Conservation (phyloP, 345 rosid species). For the Excoecaria agallocha region DNA sequence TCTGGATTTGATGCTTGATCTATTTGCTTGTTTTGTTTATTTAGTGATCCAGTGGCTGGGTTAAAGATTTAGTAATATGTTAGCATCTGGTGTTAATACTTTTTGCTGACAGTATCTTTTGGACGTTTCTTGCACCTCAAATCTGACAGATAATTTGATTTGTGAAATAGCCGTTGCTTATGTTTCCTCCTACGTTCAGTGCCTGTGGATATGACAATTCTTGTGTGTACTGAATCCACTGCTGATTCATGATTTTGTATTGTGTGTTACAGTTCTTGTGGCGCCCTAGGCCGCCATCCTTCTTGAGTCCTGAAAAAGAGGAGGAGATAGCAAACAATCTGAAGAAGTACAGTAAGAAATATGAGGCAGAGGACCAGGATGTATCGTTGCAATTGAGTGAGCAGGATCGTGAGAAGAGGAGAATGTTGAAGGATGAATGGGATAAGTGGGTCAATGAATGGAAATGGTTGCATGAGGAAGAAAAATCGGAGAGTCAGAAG, state of each 20-base stretch:
- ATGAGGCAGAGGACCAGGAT: slow-evolving; percentile 91
- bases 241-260: not conserved
- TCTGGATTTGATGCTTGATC: not conserved
- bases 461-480: slow-evolving; percentile 63
- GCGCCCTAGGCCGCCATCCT: slow-evolving; percentile 91
- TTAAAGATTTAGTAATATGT: not conserved
- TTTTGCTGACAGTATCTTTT: not conserved
- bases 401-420: slow-evolving; percentile 88
- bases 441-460: slow-evolving; percentile 68
- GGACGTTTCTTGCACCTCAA: not conserved
- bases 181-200: not conserved
- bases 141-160: not conserved
- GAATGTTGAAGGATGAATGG: slow-evolving; percentile 86
- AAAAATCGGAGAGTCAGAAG: slow-evolving; percentile 55
- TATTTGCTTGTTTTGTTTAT: not conserved
- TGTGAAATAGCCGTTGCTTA: not conserved
- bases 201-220: not conserved
- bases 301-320: slow-evolving; percentile 78
- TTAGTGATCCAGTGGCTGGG: not conserved
- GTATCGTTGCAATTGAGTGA: slow-evolving; percentile 75
- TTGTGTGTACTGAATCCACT: not conserved
- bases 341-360: slow-evolving; percentile 89
- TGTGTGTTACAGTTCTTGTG: slow-evolving; percentile 51
- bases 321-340: slow-evolving; percentile 87
- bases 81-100: too few relatives aligned